Conservation (phyloP, 352 stramenopile species). For the Phytophthora citrophthora region DNA sequence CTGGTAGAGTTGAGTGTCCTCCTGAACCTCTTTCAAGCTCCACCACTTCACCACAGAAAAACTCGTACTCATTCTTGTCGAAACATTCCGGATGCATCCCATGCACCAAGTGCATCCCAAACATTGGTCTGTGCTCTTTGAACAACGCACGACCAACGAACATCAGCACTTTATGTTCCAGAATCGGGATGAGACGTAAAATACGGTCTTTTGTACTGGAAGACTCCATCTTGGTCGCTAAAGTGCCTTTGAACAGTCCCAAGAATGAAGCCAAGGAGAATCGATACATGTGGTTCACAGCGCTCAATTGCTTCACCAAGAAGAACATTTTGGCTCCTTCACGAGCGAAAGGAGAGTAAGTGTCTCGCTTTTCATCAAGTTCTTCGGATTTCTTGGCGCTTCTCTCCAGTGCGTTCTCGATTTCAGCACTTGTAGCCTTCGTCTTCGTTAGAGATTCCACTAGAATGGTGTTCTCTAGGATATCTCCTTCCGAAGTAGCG, state of each 20-base stretch:
- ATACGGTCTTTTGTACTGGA: conserved; percentile 84
- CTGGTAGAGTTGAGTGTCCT: conserved; percentile 46
- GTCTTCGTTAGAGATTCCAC: conserved; percentile 95
- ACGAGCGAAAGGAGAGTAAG: conserved; percentile 90
- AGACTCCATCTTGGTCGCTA: conserved; percentile 85
- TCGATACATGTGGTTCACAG: conserved; percentile 96
- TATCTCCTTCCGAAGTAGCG: conserved; percentile 94
- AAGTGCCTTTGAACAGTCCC: conserved; percentile 82
- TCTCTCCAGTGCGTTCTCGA: conserved; percentile 89
- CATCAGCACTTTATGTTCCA: conserved; percentile 92
- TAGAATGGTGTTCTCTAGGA: conserved; percentile 94
- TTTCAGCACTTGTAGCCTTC: conserved; percentile 93
- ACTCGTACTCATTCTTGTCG: conserved; percentile 92
- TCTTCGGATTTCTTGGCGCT: conserved; percentile 91
- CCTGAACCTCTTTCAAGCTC: conserved; percentile 32
- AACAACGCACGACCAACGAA: conserved; percentile 93
- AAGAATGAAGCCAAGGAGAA: conserved; percentile 94
- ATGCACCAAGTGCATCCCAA: conserved; percentile 94
- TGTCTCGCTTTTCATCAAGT: conserved; percentile 92
- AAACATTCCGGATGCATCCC: conserved; percentile 94
- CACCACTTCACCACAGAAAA: conserved; percentile 91
- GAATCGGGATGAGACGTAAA: conserved; percentile 77
- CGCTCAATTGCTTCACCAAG: conserved; percentile 90
- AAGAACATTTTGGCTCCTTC: conserved; percentile 95
- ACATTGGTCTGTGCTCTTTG: conserved; percentile 94